phyloP scores from a whole-genome alignment of 176 grass and related monocot genomes.

The Oryza glaberrima region DNA sequence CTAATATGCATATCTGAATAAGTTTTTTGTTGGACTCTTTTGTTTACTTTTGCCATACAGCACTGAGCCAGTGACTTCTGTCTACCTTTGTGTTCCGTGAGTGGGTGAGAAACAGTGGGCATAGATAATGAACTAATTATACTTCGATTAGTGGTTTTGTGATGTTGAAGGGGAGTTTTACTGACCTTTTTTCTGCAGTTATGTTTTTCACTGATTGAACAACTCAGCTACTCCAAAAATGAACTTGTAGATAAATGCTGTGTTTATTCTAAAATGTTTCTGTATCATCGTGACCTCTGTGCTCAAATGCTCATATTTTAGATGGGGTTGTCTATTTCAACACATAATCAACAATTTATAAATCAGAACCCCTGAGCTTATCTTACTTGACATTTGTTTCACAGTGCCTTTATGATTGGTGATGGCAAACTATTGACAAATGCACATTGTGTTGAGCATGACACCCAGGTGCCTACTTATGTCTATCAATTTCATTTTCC shows the following conservation, averaged over 20 bases:
- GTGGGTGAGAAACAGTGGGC: background rate
- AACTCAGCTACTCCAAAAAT: conserved; percentile 3
- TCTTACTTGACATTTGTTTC: conserved; percentile 33
- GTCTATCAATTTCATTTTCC: background rate
- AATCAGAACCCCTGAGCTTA: conserved; percentile 15
- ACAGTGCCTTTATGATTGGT: conserved; percentile 98
- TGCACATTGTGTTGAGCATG: conserved; percentile 93
- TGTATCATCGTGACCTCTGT: conserved; percentile 1
- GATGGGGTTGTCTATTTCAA: background rate
- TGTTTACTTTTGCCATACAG: background rate
- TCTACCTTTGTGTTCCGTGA: background rate
- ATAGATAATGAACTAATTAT: conserved; percentile 1
- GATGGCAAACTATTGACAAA: conserved; percentile 95
- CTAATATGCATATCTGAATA: conserved; percentile 12
- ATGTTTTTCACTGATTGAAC: conserved; percentile 9
- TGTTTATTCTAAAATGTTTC: conserved; percentile 39
- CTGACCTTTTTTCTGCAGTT: background rate
- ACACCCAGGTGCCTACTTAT: conserved; percentile 70
- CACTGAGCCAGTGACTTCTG: background rate
- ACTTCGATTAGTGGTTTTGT: conserved; percentile 19
- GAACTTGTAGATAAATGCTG: background rate
- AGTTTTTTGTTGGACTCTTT: conserved; percentile 24
- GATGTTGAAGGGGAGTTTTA: conserved; percentile 17
- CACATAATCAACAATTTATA: background rate
- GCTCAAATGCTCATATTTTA: conserved; percentile 10